Conservation (phyloP, 805 yeast genomes). For the Metschnikowia lachancei region DNA sequence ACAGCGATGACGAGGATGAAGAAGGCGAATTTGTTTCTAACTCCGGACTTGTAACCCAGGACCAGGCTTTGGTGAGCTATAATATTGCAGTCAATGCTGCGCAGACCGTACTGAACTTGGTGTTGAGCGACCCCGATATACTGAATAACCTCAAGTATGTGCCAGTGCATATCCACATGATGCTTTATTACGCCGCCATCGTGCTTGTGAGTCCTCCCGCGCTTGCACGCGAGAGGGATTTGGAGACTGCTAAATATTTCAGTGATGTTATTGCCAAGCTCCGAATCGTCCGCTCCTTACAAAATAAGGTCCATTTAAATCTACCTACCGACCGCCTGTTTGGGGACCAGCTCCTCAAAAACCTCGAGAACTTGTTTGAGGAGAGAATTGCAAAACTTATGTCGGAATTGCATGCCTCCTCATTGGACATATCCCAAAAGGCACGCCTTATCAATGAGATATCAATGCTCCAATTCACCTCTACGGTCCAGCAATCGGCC, state of each 20-base stretch:
- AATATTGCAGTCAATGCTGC: slow-evolving; percentile 64
- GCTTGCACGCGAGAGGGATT: slow-evolving; percentile 16
- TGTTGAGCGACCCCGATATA: slow-evolving; percentile 58
- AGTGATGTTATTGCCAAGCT: slow-evolving; percentile 36
- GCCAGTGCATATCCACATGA: slow-evolving; percentile 70
- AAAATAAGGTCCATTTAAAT: slow-evolving; percentile 41
- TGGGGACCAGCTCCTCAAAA: slow-evolving; percentile 41
- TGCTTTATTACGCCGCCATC: slow-evolving; percentile 66
- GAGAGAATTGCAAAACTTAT: slow-evolving; percentile 26
- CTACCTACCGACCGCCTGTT: slow-evolving; percentile 53
- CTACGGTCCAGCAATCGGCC: slow-evolving; percentile 10
- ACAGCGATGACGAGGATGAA: slow-evolving; percentile 2
- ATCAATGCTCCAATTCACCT: slow-evolving; percentile 15
- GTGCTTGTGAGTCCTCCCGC: slow-evolving; percentile 50
- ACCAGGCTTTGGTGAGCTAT: slow-evolving; percentile 35
- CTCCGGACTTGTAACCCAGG: slow-evolving; percentile 32
- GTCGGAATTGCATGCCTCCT: slow-evolving; percentile 18
- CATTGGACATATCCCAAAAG: slow-evolving; percentile 19
- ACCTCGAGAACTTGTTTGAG: slow-evolving; percentile 32
- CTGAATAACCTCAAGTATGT: slow-evolving; percentile 55
- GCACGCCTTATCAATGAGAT: slow-evolving; percentile 16
- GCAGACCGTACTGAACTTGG: slow-evolving; percentile 55
- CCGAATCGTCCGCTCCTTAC: slow-evolving; percentile 42
- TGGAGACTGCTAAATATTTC: slow-evolving; percentile 18
- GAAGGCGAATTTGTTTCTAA: slow-evolving; percentile 32